A percentile compares a stretch with the other conserved stretches of the same genome.
These are phyloP conservation scores for Boletus insuetus DNA, from an alignment of 768 basidiomycete species.

Conservation along the genomic window DNA sequence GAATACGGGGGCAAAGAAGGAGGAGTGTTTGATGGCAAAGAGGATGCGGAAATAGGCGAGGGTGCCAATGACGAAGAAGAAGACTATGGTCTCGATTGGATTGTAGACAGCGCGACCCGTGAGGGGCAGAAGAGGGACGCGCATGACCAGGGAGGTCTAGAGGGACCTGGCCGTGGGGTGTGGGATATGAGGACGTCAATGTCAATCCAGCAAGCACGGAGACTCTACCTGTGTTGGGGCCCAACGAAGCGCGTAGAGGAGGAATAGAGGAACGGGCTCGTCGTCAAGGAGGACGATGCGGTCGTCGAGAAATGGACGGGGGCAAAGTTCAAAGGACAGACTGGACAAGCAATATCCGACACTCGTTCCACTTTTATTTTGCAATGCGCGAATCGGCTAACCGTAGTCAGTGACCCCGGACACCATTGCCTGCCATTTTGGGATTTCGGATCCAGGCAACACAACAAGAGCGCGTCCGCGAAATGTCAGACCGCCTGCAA, in stretches of 20 bases:
- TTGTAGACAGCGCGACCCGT: constrained; percentile 70
- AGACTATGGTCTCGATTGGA: constrained; percentile 88
- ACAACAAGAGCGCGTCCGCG: too few species aligned
- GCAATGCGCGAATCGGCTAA: constrained; percentile 22
- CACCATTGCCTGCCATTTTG: constrained; percentile 12
- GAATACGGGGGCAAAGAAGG: constrained; percentile 63
- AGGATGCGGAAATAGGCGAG: constrained; percentile 95
- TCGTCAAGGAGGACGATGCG: not conserved
- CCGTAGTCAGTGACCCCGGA: constrained; percentile 22
- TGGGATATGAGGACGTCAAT: not conserved
- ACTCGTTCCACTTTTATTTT: constrained; percentile 32
- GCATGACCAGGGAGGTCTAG: constrained; percentile 36
- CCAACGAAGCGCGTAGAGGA: not conserved
- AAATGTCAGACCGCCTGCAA: too few species aligned
- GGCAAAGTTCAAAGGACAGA: not conserved
- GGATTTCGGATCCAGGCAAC: not conserved
- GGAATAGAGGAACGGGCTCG: not conserved
- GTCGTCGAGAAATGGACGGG: not conserved
- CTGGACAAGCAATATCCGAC: not conserved
- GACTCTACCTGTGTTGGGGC: not conserved
- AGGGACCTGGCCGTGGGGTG: too few species aligned
- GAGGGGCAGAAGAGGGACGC: constrained; percentile 62
- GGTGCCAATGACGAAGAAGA: constrained; percentile 85
- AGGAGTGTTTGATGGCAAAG: constrained; percentile 83
- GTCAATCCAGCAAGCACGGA: not conserved